These are phyloP conservation scores for Helianthus annuus DNA, from an alignment of 129 eudicot genomes.

Conservation along the genomic window HanXRQr2.0-SUNRISE NC_035447.2:8502245-8502744, in stretches of 20 bases:
- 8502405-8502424: constrained; percentile 17
- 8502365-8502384: neutral
- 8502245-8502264: no score
- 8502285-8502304: neutral
- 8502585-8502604: neutral
- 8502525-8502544: constrained; percentile 2
- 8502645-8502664: no score
- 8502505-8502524: neutral
- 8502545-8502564: neutral
- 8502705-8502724: no score
- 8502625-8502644: no score
- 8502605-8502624: no score
- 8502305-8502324: no score
- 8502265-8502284: no score
- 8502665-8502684: no score
- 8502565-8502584: neutral
- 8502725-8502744: no score
- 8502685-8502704: no score
- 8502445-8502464: constrained; percentile 1
- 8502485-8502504: constrained; percentile 18
- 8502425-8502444: constrained; percentile 1
- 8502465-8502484: neutral
- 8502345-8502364: neutral
- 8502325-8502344: constrained; percentile 13
- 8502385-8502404: constrained; percentile 16